Evolutionary conservation across 768 basidiomycete species (phyloP).

Genomic region (Boletus reticuloceps): DNA sequence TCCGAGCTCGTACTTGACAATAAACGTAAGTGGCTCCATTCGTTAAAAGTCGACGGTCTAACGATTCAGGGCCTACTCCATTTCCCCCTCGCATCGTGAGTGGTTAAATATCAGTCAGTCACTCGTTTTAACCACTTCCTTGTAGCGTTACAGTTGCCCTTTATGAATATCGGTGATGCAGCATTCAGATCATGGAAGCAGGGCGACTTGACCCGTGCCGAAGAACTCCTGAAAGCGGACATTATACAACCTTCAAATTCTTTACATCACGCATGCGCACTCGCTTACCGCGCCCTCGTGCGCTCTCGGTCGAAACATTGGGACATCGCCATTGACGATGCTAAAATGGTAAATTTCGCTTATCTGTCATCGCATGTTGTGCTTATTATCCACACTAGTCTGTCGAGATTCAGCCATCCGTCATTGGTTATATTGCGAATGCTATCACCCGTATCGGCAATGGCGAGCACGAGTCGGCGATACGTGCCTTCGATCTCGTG

Average conservation of each 20-base stretch:
- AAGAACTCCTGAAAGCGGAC: neutral
- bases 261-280: neutral
- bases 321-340: conserved; percentile 4
- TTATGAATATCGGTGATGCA: neutral
- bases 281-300: conserved; percentile 1
- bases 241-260: neutral
- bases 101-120: accelerated
- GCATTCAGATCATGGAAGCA: neutral
- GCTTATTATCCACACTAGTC: neutral
- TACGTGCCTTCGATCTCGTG: conserved; percentile 1
- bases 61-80: neutral
- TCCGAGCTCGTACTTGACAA: too few species aligned
- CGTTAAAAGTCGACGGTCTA: too few species aligned
- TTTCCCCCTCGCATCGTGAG: neutral
- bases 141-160: neutral
- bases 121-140: neutral
- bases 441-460: neutral
- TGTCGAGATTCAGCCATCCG: neutral
- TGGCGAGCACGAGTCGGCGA: neutral
- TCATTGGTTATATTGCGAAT: conserved; percentile 8
- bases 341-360: neutral
- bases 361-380: too few species aligned
- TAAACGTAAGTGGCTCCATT: too few species aligned
- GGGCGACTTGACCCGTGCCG: neutral
- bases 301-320: neutral